A percentile compares a stretch with the other conserved stretches of the same genome.
These are phyloP conservation scores for Ganoderma lingzhi DNA, from an alignment of 1,284 basidiomycete genomes.

Conservation along the genomic window DNA sequence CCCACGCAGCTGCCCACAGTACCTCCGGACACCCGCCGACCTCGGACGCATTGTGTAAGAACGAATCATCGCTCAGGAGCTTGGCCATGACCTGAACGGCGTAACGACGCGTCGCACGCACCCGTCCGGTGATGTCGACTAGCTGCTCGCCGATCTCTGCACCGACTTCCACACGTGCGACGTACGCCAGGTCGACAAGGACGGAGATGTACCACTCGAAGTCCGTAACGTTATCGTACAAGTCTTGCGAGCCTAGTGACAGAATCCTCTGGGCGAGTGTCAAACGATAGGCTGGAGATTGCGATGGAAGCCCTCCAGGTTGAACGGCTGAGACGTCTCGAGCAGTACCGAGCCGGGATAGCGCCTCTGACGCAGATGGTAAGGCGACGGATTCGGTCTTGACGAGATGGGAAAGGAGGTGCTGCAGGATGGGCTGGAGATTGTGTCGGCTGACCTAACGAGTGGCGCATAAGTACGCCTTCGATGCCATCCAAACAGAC, in stretches of 20 bases:
- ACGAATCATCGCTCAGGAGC: slow-evolving; percentile 79
- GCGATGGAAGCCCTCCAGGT: slow-evolving; percentile 58
- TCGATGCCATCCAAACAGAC: slow-evolving; percentile 10
- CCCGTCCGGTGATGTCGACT: slow-evolving; percentile 88
- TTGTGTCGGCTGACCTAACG: slow-evolving; percentile 81
- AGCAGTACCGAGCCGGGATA: slow-evolving; percentile 58
- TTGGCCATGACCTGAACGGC: slow-evolving; percentile 86
- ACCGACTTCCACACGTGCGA: slow-evolving; percentile 83
- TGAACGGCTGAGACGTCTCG: slow-evolving; percentile 44
- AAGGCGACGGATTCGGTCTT: slow-evolving; percentile 60
- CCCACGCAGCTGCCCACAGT: slow-evolving; percentile 93
- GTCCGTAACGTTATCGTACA: slow-evolving; percentile 89
- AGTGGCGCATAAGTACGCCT: slow-evolving; percentile 17
- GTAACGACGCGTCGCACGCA: slow-evolving; percentile 78
- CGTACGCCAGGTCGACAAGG: slow-evolving; percentile 88
- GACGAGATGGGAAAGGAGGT: slow-evolving; percentile 87
- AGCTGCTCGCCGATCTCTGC: slow-evolving; percentile 81
- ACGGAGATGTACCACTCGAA: slow-evolving; percentile 98
- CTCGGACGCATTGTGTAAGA: slow-evolving; percentile 67
- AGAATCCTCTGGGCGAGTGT: slow-evolving; percentile 85
- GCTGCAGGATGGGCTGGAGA: slow-evolving; percentile 88
- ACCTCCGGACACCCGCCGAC: slow-evolving; percentile 81
- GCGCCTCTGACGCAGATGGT: slow-evolving; percentile 68
- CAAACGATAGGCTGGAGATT: slow-evolving; percentile 84
- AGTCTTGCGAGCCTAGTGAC: slow-evolving; percentile 82